These are phyloP conservation scores for Pinus tabuliformis DNA, from an alignment of 75 land plant genomes.

Conservation along the genomic window DNA sequence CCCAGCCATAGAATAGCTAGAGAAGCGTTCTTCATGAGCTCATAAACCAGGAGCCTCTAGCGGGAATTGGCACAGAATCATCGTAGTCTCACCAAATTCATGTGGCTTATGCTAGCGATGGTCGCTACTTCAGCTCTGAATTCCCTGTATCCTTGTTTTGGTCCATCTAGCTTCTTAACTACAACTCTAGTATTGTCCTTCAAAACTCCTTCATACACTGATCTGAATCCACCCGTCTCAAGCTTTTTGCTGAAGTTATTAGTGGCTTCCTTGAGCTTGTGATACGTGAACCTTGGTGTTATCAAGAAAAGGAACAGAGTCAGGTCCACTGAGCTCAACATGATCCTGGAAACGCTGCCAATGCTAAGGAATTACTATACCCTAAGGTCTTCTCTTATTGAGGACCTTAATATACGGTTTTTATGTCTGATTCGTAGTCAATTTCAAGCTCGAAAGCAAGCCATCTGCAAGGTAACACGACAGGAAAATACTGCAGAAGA, in stretches of 20 bases:
- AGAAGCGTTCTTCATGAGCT: no score
- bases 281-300: slow-evolving; percentile 15
- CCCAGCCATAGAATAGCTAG: no score
- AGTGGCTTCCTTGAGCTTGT: slow-evolving; percentile 22
- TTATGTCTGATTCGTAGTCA: not conserved
- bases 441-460: not conserved
- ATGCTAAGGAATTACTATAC: slow-evolving; percentile 26
- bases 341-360: slow-evolving; percentile 15
- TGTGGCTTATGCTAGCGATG: slow-evolving; percentile 28
- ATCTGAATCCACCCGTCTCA: slow-evolving; percentile 33
- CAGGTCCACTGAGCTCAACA: not conserved
- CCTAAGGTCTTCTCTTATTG: slow-evolving; percentile 11
- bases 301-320: not conserved
- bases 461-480: not conserved
- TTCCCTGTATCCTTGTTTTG: not conserved
- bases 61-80: slow-evolving; percentile 28
- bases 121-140: slow-evolving; percentile 32
- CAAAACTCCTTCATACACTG: slow-evolving; percentile 14
- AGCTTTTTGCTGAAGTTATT: slow-evolving; percentile 15
- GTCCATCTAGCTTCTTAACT: slow-evolving; percentile 15
- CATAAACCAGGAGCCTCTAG: not conserved
- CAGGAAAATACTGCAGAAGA: no score
- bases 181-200: slow-evolving; percentile 13
- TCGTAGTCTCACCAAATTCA: not conserved
- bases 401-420: slow-evolving; percentile 11